Evolutionary conservation across 371 early-diverging fungal species (phyloP).

Genomic region (Saksenaea vasiformis): DNA sequence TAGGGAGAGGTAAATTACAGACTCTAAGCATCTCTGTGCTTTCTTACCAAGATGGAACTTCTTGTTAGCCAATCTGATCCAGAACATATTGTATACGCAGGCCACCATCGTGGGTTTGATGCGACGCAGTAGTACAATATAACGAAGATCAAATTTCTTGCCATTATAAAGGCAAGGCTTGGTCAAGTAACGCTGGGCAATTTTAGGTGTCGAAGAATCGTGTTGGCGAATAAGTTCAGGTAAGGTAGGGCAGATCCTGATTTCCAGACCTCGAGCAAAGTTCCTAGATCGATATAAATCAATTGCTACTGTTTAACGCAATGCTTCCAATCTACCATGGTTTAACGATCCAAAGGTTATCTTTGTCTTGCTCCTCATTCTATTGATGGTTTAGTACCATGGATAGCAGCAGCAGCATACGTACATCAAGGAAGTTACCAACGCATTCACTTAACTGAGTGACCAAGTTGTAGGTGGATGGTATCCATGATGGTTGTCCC

Average conservation of each 20-base stretch:
- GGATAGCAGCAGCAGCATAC: background rate
- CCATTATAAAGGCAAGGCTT: slow-evolving; percentile 61
- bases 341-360: slow-evolving; percentile 59
- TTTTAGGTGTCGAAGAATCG: slow-evolving; percentile 50
- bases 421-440: slow-evolving; percentile 48
- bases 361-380: slow-evolving; percentile 12
- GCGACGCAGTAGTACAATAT: slow-evolving; percentile 55
- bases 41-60: slow-evolving; percentile 33
- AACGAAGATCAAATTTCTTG: slow-evolving; percentile 62
- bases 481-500: slow-evolving; percentile 53
- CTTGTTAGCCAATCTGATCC: slow-evolving; percentile 64
- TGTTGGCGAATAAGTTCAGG: slow-evolving; percentile 53
- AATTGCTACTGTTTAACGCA: background rate
- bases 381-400: background rate
- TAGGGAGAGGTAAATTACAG: slow-evolving; percentile 3
- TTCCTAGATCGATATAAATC: slow-evolving; percentile 21
- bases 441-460: slow-evolving; percentile 51
- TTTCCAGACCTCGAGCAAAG: slow-evolving; percentile 55
- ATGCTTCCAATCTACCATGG: slow-evolving; percentile 37
- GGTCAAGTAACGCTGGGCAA: slow-evolving; percentile 54
- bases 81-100: slow-evolving; percentile 61
- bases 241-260: slow-evolving; percentile 44
- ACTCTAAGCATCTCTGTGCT: background rate
- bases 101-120: slow-evolving; percentile 43
- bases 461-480: slow-evolving; percentile 52